A percentile compares a stretch with the other conserved stretches of the same genome.
Evolutionary conservation across 2,329 filamentous ascomycete species (phyloP).

Genomic region (Raffaelea albimanens): DNA sequence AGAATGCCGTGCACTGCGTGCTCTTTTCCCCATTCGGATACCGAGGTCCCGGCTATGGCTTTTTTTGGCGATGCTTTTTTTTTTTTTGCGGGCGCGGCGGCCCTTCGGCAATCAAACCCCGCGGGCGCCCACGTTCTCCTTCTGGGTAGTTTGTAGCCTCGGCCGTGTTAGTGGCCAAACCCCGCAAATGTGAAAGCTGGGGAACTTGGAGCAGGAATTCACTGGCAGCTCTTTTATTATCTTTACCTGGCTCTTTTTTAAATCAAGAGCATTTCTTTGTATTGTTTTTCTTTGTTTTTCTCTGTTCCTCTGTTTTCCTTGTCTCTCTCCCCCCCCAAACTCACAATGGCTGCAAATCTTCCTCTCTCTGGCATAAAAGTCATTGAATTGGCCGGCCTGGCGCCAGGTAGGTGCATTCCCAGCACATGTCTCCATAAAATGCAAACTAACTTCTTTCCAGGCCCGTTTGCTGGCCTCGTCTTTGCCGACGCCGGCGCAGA

Average conservation of each 20-base stretch:
- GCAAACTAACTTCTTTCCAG: conserved; percentile 29
- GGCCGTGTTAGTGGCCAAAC: background rate
- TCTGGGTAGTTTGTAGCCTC: background rate
- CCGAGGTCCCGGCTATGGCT: too few species aligned
- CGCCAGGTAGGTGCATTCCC: conserved; percentile 39
- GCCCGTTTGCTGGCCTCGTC: conserved; percentile 79
- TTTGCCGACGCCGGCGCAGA: conserved; percentile 83
- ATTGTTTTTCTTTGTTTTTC: background rate
- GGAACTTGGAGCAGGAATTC: background rate
- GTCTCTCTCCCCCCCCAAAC: background rate
- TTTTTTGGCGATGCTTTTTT: too few species aligned
- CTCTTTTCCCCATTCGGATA: too few species aligned
- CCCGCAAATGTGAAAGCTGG: background rate
- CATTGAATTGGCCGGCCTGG: conserved; percentile 51
- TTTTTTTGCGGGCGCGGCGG: too few species aligned
- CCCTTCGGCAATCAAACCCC: too few species aligned
- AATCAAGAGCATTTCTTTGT: background rate
- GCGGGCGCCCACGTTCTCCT: too few species aligned
- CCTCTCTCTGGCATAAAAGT: conserved; percentile 44
- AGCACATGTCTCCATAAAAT: too few species aligned
- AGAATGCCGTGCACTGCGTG: background rate
- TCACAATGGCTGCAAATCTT: conserved; percentile 26
- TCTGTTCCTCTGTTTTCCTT: background rate
- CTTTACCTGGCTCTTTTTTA: too few species aligned
- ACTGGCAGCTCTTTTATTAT: background rate